Percentiles rank a stretch among this genome's conserved stretches.
Evolutionary conservation across 1,139 yeast species (phyloP).

Genomic region (Geotrichum fermentans): DNA sequence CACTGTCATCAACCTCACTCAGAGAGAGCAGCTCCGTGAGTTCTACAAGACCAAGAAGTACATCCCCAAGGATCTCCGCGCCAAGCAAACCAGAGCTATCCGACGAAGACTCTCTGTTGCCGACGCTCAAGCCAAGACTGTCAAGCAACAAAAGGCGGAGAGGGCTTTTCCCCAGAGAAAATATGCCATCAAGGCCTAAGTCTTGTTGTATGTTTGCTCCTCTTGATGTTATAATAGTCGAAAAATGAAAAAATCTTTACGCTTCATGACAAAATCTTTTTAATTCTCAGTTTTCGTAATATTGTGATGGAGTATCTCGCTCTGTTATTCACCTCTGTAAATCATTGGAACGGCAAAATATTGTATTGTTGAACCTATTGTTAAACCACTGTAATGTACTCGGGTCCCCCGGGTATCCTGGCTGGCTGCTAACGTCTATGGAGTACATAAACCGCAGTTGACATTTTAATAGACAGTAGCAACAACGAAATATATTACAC

Average conservation of each 20-base stretch:
- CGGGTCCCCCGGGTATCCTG: too few species aligned
- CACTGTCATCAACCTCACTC: slow-evolving; percentile 94
- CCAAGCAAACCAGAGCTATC: slow-evolving; percentile 99
- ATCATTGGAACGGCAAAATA: too few species aligned
- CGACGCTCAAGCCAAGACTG: slow-evolving; percentile 79
- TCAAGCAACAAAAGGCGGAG: slow-evolving; percentile 85
- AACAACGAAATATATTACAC: too few species aligned
- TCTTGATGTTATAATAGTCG: background rate
- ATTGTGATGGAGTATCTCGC: too few species aligned
- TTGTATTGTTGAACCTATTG: too few species aligned
- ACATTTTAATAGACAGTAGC: too few species aligned
- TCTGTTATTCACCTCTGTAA: background rate
- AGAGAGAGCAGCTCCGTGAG: slow-evolving; percentile 92
- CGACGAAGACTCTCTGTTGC: slow-evolving; percentile 91
- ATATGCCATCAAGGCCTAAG: slow-evolving; percentile 96
- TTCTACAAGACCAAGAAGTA: slow-evolving; percentile 92
- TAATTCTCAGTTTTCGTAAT: too few species aligned
- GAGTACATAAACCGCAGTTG: too few species aligned
- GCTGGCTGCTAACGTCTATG: too few species aligned
- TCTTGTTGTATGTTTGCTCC: background rate
- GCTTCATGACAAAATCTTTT: background rate
- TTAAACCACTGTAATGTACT: too few species aligned
- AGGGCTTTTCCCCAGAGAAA: slow-evolving; percentile 98
- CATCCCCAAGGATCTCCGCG: slow-evolving; percentile 98
- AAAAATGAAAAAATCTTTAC: background rate